Evolutionary conservation across 73 alveolate genomes (phyloP).

Genomic region (Paramecium pentaurelia): DNA sequence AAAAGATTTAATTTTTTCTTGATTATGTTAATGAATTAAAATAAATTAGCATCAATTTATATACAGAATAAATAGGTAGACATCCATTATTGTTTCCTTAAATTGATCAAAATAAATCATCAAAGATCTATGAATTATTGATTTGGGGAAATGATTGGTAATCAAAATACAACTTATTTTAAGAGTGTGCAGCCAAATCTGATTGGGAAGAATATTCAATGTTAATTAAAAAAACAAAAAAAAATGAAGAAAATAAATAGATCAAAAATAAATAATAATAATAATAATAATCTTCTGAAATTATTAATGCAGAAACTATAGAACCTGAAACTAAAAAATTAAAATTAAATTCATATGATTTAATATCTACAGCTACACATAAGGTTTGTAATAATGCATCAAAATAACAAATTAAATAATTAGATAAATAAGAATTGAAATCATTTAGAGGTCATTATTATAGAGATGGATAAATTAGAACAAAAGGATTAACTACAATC

Average conservation of each 20-base stretch:
- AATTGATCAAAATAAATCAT: neutral
- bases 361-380: neutral
- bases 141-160: neutral
- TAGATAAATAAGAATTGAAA: neutral
- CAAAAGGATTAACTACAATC: constrained; percentile 1
- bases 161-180: neutral
- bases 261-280: neutral
- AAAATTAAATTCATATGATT: neutral
- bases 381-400: neutral
- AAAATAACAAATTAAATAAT: neutral
- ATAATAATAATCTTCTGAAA: neutral
- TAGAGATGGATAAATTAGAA: neutral
- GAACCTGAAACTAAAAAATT: neutral
- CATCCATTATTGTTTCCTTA: neutral
- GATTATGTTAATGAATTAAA: constrained; percentile 9
- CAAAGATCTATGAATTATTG: neutral
- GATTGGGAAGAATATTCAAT: neutral
- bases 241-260: neutral
- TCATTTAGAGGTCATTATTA: neutral
- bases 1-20: neutral
- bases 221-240: neutral
- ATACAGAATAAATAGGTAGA: neutral
- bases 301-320: neutral
- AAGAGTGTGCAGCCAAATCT: neutral
- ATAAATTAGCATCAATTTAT: neutral